Evolutionary conservation across 2,329 filamentous ascomycete species (phyloP).

Genomic region (Aciculosporium take): DNA sequence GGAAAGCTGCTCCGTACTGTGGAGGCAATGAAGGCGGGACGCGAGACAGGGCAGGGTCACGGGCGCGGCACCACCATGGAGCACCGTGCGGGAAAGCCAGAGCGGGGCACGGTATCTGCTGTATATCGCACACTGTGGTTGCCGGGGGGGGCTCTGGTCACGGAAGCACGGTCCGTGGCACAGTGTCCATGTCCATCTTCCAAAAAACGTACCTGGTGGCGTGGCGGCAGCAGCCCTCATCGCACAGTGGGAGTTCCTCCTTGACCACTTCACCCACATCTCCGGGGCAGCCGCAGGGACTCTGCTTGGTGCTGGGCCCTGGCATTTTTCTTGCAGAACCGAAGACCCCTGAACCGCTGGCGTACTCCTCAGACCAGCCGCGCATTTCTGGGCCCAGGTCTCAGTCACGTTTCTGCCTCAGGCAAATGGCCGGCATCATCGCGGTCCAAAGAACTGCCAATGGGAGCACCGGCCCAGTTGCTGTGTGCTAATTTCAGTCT

Average conservation of each 20-base stretch:
- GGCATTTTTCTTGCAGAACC: neutral
- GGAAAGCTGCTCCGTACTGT: constrained; percentile 2
- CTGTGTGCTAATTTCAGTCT: constrained; percentile 1
- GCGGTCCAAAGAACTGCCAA: constrained; percentile 4
- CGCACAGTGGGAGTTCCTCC: neutral
- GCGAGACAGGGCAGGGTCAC: constrained; percentile 5
- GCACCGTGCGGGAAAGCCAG: neutral
- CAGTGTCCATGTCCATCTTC: neutral
- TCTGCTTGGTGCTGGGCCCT: neutral
- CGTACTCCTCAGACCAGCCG: constrained; percentile 14
- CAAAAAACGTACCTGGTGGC: neutral
- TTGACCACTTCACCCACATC: neutral
- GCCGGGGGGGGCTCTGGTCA: neutral
- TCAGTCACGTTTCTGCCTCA: constrained; percentile 15
- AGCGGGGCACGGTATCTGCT: no score
- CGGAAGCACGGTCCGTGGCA: neutral
- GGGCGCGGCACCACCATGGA: neutral
- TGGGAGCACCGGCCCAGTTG: constrained; percentile 3
- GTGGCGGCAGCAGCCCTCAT: neutral
- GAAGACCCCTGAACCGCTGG: constrained; percentile 5
- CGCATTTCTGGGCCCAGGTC: constrained; percentile 14
- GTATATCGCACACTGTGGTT: neutral
- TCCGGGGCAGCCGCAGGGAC: constrained; percentile 1
- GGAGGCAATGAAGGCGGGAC: constrained; percentile 4
- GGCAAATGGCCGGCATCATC: constrained; percentile 10